phyloP scores from a whole-genome alignment of 1,284 basidiomycete species.

The Grifola frondosa region DNA sequence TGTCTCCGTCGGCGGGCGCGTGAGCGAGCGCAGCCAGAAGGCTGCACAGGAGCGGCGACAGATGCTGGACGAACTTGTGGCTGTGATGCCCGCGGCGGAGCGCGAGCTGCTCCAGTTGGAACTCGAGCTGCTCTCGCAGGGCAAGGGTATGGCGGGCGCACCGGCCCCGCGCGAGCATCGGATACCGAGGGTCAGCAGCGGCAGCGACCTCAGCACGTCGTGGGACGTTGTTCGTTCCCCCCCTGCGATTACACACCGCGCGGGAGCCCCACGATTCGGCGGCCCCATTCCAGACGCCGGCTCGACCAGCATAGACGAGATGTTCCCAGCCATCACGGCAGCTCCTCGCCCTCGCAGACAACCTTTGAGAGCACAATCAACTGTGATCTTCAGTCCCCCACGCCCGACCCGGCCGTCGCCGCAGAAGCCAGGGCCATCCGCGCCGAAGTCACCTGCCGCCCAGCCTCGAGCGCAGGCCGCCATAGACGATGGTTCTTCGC shows the following conservation, averaged over 20 bases:
- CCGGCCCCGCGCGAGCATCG: slow-evolving; percentile 4
- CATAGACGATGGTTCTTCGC: slow-evolving; percentile 32
- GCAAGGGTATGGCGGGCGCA: slow-evolving; percentile 11
- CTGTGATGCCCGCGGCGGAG: slow-evolving; percentile 59
- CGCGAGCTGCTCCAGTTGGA: slow-evolving; percentile 52
- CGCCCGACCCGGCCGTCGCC: slow-evolving; percentile 4
- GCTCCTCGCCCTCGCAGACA: slow-evolving; percentile 1
- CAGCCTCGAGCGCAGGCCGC: slow-evolving; percentile 17
- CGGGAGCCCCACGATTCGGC: slow-evolving; percentile 32
- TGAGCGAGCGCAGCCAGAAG: slow-evolving; percentile 30
- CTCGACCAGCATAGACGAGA: slow-evolving; percentile 10
- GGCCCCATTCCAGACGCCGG: slow-evolving; percentile 14
- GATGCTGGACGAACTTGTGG: slow-evolving; percentile 69
- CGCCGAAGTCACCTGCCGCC: slow-evolving; percentile 7
- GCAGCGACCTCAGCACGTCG: slow-evolving; percentile 43
- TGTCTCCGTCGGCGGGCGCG: slow-evolving; percentile 18
- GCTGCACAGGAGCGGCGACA: slow-evolving; percentile 51
- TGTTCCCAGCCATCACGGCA: slow-evolving; percentile 19
- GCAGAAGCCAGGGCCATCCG: not conserved
- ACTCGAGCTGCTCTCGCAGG: slow-evolving; percentile 36
- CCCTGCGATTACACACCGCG: slow-evolving; percentile 25
- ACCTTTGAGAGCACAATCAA: too few relatives aligned
- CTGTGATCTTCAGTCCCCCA: slow-evolving; percentile 11
- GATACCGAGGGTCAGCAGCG: slow-evolving; percentile 10
- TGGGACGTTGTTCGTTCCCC: slow-evolving; percentile 40